These are phyloP conservation scores for Vaccinium myrtillus DNA, from an alignment of 148 eudicot species.

Conservation along the genomic window DNA sequence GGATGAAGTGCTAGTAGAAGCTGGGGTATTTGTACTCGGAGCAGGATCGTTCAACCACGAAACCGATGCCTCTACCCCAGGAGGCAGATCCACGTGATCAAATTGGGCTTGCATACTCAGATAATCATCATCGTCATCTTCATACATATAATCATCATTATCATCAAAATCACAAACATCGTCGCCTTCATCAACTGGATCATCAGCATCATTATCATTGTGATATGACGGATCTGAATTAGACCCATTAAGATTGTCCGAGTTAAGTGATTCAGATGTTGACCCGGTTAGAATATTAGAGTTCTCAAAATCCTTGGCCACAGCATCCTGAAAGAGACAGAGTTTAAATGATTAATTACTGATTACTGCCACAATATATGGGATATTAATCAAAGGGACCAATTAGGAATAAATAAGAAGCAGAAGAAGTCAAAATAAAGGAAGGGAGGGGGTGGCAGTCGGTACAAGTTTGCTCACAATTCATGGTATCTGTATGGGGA, in stretches of 20 bases:
- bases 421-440: not conserved
- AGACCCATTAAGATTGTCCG: constrained; percentile 39
- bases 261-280: constrained; percentile 38
- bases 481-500: not conserved
- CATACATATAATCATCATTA: constrained; percentile 34
- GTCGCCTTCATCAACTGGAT: constrained; percentile 25
- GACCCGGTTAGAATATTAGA: constrained; percentile 31
- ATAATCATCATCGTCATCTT: constrained; percentile 49
- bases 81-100: constrained; percentile 81
- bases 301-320: constrained; percentile 26
- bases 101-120: constrained; percentile 70
- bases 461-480: not conserved
- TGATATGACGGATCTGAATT: constrained; percentile 45
- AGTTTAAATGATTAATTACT: not conserved
- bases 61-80: constrained; percentile 83
- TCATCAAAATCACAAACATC: constrained; percentile 27
- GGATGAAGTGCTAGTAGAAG: constrained; percentile 22
- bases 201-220: constrained; percentile 48
- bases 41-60: constrained; percentile 54
- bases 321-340: constrained; percentile 30
- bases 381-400: not conserved
- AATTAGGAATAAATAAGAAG: not conserved
- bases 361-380: not conserved
- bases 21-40: constrained; percentile 27
- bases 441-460: not conserved